Evolutionary conservation across 768 basidiomycete species (phyloP).

Genomic region (Gautieria morchelliformis): DNA sequence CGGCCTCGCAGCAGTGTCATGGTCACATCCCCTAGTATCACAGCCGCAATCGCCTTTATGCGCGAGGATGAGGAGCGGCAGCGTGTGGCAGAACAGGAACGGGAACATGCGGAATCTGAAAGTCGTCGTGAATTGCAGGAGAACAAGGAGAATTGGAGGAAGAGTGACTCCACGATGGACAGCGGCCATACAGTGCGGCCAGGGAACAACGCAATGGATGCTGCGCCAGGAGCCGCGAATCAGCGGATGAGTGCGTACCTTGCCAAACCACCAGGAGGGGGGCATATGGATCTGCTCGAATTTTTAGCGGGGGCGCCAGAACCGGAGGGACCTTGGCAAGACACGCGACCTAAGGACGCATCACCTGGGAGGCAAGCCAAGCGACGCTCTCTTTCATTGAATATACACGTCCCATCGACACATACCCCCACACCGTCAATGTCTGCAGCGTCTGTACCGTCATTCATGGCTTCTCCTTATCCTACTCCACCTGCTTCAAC

Average conservation of each 20-base stretch:
- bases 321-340: neutral
- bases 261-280: neutral
- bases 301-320: neutral
- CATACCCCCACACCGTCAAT: neutral
- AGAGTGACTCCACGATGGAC: slow-evolving; percentile 70
- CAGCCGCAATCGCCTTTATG: neutral
- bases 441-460: neutral
- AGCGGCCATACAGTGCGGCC: slow-evolving; percentile 66
- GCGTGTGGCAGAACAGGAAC: neutral
- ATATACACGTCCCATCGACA: neutral
- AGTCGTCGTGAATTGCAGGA: neutral
- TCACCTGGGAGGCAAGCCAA: neutral
- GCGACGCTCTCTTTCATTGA: slow-evolving; percentile 6
- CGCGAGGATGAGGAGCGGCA: slow-evolving; percentile 1
- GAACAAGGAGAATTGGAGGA: slow-evolving; percentile 65
- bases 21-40: slow-evolving; percentile 5
- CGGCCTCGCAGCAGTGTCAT: slow-evolving; percentile 24
- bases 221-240: slow-evolving; percentile 47
- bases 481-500: slow-evolving; percentile 9
- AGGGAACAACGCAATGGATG: slow-evolving; percentile 29
- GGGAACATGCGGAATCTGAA: neutral
- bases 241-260: slow-evolving; percentile 44
- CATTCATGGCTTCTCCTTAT: neutral
- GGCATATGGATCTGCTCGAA: neutral
- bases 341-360: neutral